A percentile compares a stretch with the other conserved stretches of the same genome.
Evolutionary conservation across 2,329 filamentous ascomycete genomes (phyloP).

Genomic region (Cercospora nicotianae): DNA sequence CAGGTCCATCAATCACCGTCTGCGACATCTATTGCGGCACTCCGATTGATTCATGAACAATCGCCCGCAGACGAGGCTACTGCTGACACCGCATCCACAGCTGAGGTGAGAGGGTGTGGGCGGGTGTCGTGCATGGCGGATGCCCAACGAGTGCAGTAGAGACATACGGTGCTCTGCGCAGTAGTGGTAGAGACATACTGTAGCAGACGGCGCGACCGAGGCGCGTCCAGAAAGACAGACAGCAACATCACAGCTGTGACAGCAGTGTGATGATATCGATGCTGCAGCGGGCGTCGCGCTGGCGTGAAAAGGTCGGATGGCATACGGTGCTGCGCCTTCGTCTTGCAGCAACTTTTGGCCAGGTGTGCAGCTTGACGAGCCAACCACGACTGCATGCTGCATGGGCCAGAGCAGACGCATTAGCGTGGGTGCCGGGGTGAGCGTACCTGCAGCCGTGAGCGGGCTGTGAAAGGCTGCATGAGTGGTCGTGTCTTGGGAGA

Average conservation of each 20-base stretch:
- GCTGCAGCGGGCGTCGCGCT: background rate
- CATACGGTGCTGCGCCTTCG: conserved; percentile 10
- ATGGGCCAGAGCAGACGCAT: conserved; percentile 7
- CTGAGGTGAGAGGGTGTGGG: background rate
- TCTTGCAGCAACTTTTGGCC: conserved; percentile 16
- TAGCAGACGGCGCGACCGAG: too few species aligned
- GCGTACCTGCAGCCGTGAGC: conserved; percentile 21
- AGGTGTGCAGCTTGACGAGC: conserved; percentile 13
- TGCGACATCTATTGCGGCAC: conserved; percentile 10
- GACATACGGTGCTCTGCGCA: background rate
- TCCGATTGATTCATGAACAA: conserved; percentile 17
- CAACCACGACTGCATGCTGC: conserved; percentile 17
- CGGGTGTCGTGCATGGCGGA: background rate
- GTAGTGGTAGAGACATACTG: too few species aligned
- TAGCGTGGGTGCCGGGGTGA: conserved; percentile 21
- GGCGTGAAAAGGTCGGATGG: background rate
- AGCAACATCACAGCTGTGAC: too few species aligned
- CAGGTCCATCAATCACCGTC: conserved; percentile 11
- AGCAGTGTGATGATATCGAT: background rate
- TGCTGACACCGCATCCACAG: conserved; percentile 13
- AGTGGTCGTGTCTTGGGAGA: conserved; percentile 13
- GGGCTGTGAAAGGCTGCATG: conserved; percentile 14
- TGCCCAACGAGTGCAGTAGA: too few species aligned
- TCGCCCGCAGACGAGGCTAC: conserved; percentile 17
- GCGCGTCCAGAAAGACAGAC: too few species aligned